Evolutionary conservation across 2,329 filamentous ascomycete genomes (phyloP).

Genomic region (Aplosporella prunicola): DNA sequence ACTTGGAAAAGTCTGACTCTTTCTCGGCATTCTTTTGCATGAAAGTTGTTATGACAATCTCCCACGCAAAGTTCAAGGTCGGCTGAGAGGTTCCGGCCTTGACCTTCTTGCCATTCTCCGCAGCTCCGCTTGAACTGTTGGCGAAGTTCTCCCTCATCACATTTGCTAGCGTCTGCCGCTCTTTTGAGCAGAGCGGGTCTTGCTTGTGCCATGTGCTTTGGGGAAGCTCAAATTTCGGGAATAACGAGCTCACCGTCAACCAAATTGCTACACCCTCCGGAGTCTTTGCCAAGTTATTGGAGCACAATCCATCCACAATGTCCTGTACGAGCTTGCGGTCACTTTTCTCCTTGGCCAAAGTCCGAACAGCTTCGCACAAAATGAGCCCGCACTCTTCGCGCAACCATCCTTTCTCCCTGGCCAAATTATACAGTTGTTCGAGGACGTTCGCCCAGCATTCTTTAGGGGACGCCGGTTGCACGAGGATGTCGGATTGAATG

Average conservation of each 20-base stretch:
- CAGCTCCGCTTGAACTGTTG: constrained; percentile 36
- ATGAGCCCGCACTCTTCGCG: constrained; percentile 80
- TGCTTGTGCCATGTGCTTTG: constrained; percentile 62
- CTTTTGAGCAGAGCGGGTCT: constrained; percentile 62
- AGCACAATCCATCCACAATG: constrained; percentile 53
- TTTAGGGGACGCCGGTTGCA: constrained; percentile 45
- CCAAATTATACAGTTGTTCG: constrained; percentile 61
- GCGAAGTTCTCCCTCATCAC: constrained; percentile 68
- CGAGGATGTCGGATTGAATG: constrained; percentile 66
- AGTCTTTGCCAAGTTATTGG: constrained; percentile 62
- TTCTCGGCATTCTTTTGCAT: constrained; percentile 20
- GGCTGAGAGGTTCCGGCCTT: constrained; percentile 69
- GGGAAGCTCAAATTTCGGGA: constrained; percentile 55
- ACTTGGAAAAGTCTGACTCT: constrained; percentile 53
- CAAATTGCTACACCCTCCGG: constrained; percentile 86
- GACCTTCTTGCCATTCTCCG: constrained; percentile 34
- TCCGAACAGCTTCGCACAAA: constrained; percentile 61
- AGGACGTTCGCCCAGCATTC: constrained; percentile 58
- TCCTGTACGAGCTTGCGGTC: constrained; percentile 50
- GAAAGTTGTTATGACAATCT: constrained; percentile 53
- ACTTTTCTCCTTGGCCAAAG: constrained; percentile 33
- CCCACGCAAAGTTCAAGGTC: constrained; percentile 82
- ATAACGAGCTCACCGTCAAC: constrained; percentile 58
- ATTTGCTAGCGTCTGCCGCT: constrained; percentile 59
- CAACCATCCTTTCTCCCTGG: constrained; percentile 78